Evolutionary conservation across 495 filamentous ascomycete species (phyloP).

Genomic region (Penicillium diatomitis): DNA sequence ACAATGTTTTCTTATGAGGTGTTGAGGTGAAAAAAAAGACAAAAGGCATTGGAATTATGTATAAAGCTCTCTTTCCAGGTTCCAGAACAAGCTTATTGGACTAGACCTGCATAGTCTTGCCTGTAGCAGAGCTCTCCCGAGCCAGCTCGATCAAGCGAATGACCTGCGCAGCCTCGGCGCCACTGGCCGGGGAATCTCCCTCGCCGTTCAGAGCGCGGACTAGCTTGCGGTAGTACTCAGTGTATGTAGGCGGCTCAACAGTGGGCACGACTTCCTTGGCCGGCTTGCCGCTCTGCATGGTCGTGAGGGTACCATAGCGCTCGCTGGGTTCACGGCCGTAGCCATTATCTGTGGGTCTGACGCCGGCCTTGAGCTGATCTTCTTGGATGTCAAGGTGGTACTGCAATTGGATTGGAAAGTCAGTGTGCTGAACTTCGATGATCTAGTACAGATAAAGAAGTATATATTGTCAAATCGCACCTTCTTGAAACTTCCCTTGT

Average conservation of each 20-base stretch:
- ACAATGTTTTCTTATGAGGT: too few species aligned
- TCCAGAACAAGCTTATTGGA: too few species aligned
- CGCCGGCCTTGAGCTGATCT: slow-evolving; percentile 63
- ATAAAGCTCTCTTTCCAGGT: too few species aligned
- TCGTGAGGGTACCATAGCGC: slow-evolving; percentile 41
- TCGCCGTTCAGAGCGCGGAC: slow-evolving; percentile 55
- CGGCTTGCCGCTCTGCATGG: slow-evolving; percentile 31
- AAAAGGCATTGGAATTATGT: too few species aligned
- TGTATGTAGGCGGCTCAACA: slow-evolving; percentile 61
- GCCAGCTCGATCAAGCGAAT: slow-evolving; percentile 67
- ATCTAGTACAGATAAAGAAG: neutral
- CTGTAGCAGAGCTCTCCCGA: slow-evolving; percentile 54
- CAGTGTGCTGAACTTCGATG: neutral
- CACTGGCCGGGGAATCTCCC: slow-evolving; percentile 61
- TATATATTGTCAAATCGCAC: slow-evolving; percentile 9
- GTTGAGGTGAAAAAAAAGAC: too few species aligned
- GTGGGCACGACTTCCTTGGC: slow-evolving; percentile 45
- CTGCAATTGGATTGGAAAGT: slow-evolving; percentile 19
- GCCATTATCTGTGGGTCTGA: slow-evolving; percentile 50
- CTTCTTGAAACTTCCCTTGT: slow-evolving; percentile 75
- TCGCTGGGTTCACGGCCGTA: slow-evolving; percentile 60
- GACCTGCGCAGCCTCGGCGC: slow-evolving; percentile 60
- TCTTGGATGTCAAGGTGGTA: slow-evolving; percentile 70
- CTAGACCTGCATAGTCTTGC: slow-evolving; percentile 50
- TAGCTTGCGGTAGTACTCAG: slow-evolving; percentile 62